phyloP scores from a whole-genome alignment of 495 filamentous ascomycete species.

The Penicillium dipodomyicola region DNA sequence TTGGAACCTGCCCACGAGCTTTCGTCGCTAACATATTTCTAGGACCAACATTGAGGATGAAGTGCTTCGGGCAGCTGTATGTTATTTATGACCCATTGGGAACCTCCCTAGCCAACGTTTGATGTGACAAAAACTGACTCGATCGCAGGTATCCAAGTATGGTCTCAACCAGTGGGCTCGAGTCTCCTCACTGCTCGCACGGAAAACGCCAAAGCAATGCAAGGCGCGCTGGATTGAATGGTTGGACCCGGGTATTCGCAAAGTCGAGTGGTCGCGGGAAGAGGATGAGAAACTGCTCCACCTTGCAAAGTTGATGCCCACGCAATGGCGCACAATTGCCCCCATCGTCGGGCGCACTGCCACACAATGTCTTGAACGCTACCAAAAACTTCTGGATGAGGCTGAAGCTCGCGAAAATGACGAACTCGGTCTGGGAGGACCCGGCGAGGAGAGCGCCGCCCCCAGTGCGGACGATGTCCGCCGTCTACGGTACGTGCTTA shows the following conservation, averaged over 20 bases:
- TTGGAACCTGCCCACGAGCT: constrained; percentile 2
- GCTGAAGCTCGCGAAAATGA: constrained; percentile 85
- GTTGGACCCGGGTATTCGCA: constrained; percentile 95
- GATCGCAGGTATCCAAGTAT: constrained; percentile 78
- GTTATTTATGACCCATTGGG: constrained; percentile 12
- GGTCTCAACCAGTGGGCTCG: constrained; percentile 99
- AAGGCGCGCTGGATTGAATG: constrained; percentile 98
- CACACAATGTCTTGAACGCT: constrained; percentile 93
- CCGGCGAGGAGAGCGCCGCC: constrained; percentile 82
- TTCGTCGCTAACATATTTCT: constrained; percentile 23
- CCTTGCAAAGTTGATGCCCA: constrained; percentile 96
- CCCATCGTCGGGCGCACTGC: constrained; percentile 95
- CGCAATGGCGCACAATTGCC: constrained; percentile 98
- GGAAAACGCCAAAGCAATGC: constrained; percentile 98
- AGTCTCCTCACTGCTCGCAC: constrained; percentile 92
- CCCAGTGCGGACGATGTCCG: constrained; percentile 94
- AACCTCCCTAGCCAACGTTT: background rate
- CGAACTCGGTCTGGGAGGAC: constrained; percentile 81
- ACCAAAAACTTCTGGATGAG: constrained; percentile 94
- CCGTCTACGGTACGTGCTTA: constrained; percentile 57
- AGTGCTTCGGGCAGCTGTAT: constrained; percentile 83
- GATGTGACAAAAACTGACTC: constrained; percentile 20
- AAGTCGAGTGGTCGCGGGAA: constrained; percentile 98
- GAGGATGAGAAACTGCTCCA: constrained; percentile 97
- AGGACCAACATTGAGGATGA: constrained; percentile 84